Base-by-base conservation (phyloP, 2,329 filamentous ascomycete genomes). In the Fusarium graminum region DNA sequence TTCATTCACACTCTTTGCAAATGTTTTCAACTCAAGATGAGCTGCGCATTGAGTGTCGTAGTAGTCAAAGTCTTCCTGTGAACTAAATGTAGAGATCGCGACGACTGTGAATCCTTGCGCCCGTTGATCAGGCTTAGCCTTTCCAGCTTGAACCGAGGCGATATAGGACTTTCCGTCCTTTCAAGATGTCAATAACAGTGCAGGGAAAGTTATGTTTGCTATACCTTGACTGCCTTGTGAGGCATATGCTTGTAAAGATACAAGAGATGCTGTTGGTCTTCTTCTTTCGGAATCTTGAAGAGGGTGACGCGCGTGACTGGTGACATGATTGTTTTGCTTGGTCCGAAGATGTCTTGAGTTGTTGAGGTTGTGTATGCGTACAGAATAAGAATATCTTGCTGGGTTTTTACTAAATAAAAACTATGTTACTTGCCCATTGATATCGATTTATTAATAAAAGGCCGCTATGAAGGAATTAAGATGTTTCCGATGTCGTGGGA, bases 161-260 rank as follows among this genome's bases (percentile, higher is more conserved):
- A 90, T 88, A 70, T 90, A 90, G 1, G 84, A 85, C 63, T 88
- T 85, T 42, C 86, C 86, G 56, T 88, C 82, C 88, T 89, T 36
- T 36, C 5, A 0, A 6, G 7, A 3, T 19, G 4, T 17, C 30
- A 40, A 10, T 10, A 2, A 3, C 0, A 1, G 39, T 12, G 13
- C 4, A 3, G 9, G 1, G 16, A 5, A 6, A 4, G 4, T 5
- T n/a, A 4, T 7, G 1, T 3, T 6, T 26, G 5, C 45, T 38
- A 16, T 17, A 81, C 64, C 65, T 78, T 75, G 57, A 77, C 13
- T n/a, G 78, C 72, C 29, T 73, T 65, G 14, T 51, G 36, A 0
- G 74, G 73, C 74, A 80, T 74, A 16, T 67, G 50, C n/a, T 66
- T 72, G 61, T 80, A 80, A 4, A 76, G 62, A 0, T 67, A 62